phyloP scores from a whole-genome alignment of 2,329 filamentous ascomycete genomes.

The Trichophyton mentagrophytes region DNA sequence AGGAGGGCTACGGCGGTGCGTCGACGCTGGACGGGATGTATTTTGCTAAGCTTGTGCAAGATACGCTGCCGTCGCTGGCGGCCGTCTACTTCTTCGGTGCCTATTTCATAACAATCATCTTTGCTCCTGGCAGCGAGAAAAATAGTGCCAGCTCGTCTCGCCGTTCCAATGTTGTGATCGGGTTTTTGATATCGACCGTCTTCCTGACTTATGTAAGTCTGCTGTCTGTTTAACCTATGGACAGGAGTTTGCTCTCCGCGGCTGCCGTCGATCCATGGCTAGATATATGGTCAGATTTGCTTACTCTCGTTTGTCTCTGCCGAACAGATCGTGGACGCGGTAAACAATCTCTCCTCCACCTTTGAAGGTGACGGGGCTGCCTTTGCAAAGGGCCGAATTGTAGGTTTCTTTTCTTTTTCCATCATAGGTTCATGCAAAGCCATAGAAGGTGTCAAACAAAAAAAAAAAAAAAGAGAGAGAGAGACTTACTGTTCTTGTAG shows the following conservation, averaged over 20 bases:
- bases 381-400: constrained; percentile 9
- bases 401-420: constrained; percentile 7
- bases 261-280: not conserved
- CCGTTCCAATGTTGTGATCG: constrained; percentile 33
- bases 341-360: constrained; percentile 10
- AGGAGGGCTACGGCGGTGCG: constrained; percentile 1
- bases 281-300: not conserved
- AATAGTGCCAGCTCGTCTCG: not conserved
- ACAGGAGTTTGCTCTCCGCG: not conserved
- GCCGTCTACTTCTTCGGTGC: constrained; percentile 2
- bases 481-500: constrained; percentile 16
- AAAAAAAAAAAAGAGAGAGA: too few species aligned
- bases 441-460: not conserved
- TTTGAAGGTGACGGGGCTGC: constrained; percentile 3
- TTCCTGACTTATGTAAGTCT: constrained; percentile 31
- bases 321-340: constrained; percentile 12
- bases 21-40: not conserved
- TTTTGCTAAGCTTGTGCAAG: not conserved
- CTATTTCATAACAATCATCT: not conserved
- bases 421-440: not conserved
- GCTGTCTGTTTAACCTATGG: not conserved
- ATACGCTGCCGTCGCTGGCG: not conserved
- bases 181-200: constrained; percentile 27
- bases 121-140: not conserved
- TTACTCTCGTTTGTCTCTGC: not conserved